Conservation (phyloP, 2,329 filamentous ascomycete genomes). For the Xylaria sp. region DNA sequence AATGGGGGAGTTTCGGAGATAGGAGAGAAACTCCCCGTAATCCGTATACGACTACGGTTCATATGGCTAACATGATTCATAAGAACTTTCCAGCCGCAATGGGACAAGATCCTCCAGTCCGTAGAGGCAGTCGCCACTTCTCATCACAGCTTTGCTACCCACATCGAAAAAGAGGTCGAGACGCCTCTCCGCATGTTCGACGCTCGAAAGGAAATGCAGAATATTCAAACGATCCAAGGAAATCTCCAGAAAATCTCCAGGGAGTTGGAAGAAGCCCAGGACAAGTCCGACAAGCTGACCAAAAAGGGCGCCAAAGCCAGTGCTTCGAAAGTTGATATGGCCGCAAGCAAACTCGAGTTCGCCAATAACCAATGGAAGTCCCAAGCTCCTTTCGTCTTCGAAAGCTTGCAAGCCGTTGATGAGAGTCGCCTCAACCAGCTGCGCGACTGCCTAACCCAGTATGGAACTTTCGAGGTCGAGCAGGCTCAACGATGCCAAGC, state of each 20-base stretch:
- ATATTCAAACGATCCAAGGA: constrained; percentile 72
- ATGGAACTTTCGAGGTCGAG: constrained; percentile 88
- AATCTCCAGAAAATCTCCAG: constrained; percentile 78
- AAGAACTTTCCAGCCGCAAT: constrained; percentile 85
- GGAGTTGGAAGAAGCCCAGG: constrained; percentile 77
- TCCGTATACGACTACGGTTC: neutral
- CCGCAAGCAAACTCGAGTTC: constrained; percentile 66
- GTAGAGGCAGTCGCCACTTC: constrained; percentile 77
- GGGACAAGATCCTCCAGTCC: constrained; percentile 78
- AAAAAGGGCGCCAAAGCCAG: constrained; percentile 74
- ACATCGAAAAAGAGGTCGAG: constrained; percentile 86
- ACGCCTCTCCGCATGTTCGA: constrained; percentile 72
- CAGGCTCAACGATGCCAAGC: constrained; percentile 70
- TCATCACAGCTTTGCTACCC: constrained; percentile 72
- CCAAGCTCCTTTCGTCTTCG: constrained; percentile 90
- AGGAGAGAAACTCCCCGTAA: neutral
- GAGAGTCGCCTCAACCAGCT: constrained; percentile 85
- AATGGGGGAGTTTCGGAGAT: neutral
- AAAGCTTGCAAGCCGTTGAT: constrained; percentile 84
- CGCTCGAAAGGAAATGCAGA: constrained; percentile 68
- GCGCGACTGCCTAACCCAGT: constrained; percentile 84
- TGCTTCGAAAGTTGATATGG: constrained; percentile 70
- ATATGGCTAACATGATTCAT: constrained; percentile 16
- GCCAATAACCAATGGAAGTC: constrained; percentile 87
- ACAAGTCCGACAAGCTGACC: constrained; percentile 76